phyloP scores from a whole-genome alignment of 805 yeast genomes.

The Pichia insulana region DNA sequence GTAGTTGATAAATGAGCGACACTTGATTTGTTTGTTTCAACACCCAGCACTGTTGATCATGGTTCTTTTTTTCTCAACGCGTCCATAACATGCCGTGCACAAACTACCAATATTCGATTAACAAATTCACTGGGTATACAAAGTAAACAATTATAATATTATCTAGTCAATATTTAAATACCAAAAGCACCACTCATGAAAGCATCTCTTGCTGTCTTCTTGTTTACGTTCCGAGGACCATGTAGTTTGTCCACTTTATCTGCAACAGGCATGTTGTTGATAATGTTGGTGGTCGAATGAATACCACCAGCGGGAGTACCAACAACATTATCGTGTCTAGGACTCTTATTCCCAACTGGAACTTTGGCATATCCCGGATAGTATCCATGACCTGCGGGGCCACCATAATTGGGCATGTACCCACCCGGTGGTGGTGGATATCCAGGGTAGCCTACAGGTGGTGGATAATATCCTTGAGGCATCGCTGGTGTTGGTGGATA shows the following conservation, averaged over 20 bases:
- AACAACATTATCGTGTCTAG: neutral
- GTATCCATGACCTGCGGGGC: too few relatives aligned
- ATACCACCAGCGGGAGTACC: neutral
- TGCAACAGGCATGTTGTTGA: constrained; percentile 40
- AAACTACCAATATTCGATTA: too few relatives aligned
- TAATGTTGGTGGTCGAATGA: constrained; percentile 32
- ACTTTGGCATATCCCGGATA: too few relatives aligned
- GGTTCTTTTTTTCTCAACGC: neutral
- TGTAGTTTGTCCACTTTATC: constrained; percentile 38
- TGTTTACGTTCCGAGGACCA: constrained; percentile 34
- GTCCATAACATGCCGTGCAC: too few relatives aligned
- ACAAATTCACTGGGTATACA: neutral
- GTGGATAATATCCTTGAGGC: neutral
- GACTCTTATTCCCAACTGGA: too few relatives aligned
- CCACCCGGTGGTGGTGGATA: constrained; percentile 2
- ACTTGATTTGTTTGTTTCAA: too few relatives aligned
- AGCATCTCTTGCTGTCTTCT: constrained; percentile 54
- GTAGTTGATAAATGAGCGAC: too few relatives aligned
- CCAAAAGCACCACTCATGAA: constrained; percentile 63
- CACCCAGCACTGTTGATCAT: too few relatives aligned
- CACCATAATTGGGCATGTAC: too few relatives aligned
- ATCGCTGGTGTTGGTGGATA: neutral
- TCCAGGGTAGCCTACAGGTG: neutral
- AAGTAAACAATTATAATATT: neutral
- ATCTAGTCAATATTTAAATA: constrained; percentile 30